These are phyloP conservation scores for Backusella macrospora DNA, from an alignment of 192 early-diverging fungal species.

Conservation along the genomic window DNA sequence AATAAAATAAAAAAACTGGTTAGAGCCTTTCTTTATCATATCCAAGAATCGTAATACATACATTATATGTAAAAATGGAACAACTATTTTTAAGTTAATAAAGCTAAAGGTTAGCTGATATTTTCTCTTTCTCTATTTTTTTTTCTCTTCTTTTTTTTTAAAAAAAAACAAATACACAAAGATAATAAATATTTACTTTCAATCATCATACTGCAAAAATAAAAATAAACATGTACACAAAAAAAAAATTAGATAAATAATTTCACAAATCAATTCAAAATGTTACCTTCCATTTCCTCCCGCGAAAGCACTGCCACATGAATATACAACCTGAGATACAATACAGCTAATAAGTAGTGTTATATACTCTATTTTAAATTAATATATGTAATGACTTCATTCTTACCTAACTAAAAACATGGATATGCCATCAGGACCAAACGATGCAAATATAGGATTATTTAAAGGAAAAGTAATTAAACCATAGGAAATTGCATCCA, in stretches of 20 bases:
- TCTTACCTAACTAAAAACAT: slow-evolving; percentile 89
- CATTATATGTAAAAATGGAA: slow-evolving; percentile 46
- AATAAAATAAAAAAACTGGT: slow-evolving; percentile 8
- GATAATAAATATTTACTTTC: slow-evolving; percentile 41
- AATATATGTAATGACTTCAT: not conserved
- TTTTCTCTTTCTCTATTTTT: not conserved
- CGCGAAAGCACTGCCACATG: slow-evolving; percentile 81
- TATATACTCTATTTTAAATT: not conserved
- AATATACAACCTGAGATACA: slow-evolving; percentile 73
- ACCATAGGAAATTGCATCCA: slow-evolving; percentile 90
- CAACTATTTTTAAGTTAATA: slow-evolving; percentile 19
- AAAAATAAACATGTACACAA: not conserved
- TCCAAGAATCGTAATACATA: not conserved
- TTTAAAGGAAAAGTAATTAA: slow-evolving; percentile 90
- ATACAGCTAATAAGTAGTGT: slow-evolving; percentile 42
- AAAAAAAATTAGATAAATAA: slow-evolving; percentile 8
- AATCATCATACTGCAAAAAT: slow-evolving; percentile 59
- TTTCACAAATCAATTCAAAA: slow-evolving; percentile 28
- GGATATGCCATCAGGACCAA: slow-evolving; percentile 88
- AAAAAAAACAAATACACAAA: no score
- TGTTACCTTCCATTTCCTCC: slow-evolving; percentile 89
- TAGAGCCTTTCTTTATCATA: no score
- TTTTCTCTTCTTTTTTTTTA: no score
- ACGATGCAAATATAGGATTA: slow-evolving; percentile 65
- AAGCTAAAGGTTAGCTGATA: not conserved